These are phyloP conservation scores for Pseudonitzschia multistriata DNA, from an alignment of 108 stramenopile species.

Conservation along the genomic window DNA sequence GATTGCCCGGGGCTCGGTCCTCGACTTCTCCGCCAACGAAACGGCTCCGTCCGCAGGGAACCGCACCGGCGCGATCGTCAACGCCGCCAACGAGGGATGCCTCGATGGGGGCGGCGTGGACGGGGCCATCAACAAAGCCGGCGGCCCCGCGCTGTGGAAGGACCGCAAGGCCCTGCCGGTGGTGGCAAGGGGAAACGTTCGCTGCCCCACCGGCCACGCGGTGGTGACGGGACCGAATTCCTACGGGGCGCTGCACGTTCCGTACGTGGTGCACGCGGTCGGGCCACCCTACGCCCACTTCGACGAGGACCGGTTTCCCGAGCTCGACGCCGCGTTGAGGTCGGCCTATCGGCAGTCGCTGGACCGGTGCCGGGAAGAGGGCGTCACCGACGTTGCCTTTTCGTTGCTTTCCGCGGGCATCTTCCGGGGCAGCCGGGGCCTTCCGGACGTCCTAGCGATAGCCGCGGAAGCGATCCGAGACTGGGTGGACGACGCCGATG, in stretches of 20 bases:
- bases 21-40: conserved; percentile 28
- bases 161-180: conserved; percentile 56
- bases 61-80: conserved; percentile 69
- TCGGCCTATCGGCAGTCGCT: conserved; percentile 53
- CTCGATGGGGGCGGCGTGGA: conserved; percentile 88
- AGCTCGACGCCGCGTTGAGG: conserved; percentile 41
- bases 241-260: conserved; percentile 50
- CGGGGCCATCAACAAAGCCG: conserved; percentile 75
- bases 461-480: conserved; percentile 56
- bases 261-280: conserved; percentile 84
- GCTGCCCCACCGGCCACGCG: conserved; percentile 70
- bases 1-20: conserved; percentile 46
- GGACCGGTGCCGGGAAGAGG: conserved; percentile 35
- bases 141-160: conserved; percentile 48
- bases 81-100: conserved; percentile 81
- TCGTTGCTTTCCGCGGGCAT: conserved; percentile 74
- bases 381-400: conserved; percentile 65
- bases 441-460: conserved; percentile 56
- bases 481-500: conserved; percentile 32
- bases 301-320: neutral
- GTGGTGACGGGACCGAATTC: conserved; percentile 61
- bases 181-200: conserved; percentile 10
- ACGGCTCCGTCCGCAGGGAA: conserved; percentile 1
- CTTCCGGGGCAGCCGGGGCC: conserved; percentile 53
- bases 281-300: conserved; percentile 70